phyloP scores from a whole-genome alignment of 1,284 basidiomycete species.

The Anthracocystis panici-leucophaei region DNA sequence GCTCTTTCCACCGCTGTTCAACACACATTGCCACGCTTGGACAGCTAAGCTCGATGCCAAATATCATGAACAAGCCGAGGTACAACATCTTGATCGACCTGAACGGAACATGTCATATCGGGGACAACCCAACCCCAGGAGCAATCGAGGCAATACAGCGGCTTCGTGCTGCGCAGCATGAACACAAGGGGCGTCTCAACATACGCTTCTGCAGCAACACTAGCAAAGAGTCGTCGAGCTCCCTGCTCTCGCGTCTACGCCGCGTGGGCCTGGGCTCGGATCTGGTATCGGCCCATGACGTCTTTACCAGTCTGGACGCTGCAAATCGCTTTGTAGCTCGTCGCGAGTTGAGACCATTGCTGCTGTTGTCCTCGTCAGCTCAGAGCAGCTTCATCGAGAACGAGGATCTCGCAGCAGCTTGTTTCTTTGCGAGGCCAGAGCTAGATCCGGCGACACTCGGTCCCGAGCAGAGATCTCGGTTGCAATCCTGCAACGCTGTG shows the following conservation, averaged over 20 bases:
- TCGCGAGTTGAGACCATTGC: slow-evolving; percentile 21
- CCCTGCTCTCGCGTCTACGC: slow-evolving; percentile 32
- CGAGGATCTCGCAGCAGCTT: not conserved
- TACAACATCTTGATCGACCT: slow-evolving; percentile 51
- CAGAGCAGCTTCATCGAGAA: slow-evolving; percentile 22
- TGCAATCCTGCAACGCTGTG: slow-evolving; percentile 36
- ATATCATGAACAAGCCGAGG: slow-evolving; percentile 10
- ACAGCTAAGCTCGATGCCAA: not conserved
- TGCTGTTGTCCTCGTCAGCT: slow-evolving; percentile 32
- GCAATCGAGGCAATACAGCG: slow-evolving; percentile 35
- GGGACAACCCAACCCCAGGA: slow-evolving; percentile 27
- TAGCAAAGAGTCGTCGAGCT: slow-evolving; percentile 38
- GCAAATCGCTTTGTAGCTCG: slow-evolving; percentile 23
- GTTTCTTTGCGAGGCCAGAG: slow-evolving; percentile 30
- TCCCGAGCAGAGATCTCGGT: slow-evolving; percentile 6
- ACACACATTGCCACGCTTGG: not conserved
- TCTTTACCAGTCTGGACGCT: slow-evolving; percentile 46
- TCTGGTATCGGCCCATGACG: slow-evolving; percentile 21
- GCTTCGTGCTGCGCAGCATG: slow-evolving; percentile 24
- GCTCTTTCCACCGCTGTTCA: not conserved
- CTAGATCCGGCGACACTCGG: slow-evolving; percentile 15
- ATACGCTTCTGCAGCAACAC: slow-evolving; percentile 49
- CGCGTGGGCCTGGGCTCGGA: slow-evolving; percentile 17
- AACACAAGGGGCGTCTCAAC: slow-evolving; percentile 18
- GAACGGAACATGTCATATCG: slow-evolving; percentile 47